Evolutionary conservation across 495 filamentous ascomycete species (phyloP).

Genomic region (Sordaria brevicollis): DNA sequence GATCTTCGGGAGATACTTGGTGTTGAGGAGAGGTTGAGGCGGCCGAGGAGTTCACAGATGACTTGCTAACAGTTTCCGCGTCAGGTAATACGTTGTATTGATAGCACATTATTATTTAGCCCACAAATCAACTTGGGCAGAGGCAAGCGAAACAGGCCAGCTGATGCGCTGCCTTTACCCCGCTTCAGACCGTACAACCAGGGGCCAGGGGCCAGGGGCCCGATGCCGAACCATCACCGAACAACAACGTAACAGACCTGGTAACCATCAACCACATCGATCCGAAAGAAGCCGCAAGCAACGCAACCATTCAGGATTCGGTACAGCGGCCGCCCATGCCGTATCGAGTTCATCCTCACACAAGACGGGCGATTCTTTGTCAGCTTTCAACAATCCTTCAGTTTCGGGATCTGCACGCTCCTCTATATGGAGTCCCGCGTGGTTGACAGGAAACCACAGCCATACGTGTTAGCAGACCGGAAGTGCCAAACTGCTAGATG

Average conservation of each 20-base stretch:
- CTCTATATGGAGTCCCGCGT: not conserved
- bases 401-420: not conserved
- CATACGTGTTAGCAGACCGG: not conserved
- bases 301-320: not conserved
- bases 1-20: not conserved
- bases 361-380: not conserved
- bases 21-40: not conserved
- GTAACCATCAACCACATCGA: not conserved
- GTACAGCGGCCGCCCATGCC: not conserved
- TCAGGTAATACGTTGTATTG: too few species aligned
- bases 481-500: not conserved
- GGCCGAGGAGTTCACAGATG: not conserved
- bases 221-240: constrained; percentile 21
- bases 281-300: not conserved
- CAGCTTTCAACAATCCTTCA: not conserved
- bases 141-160: not conserved
- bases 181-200: not conserved
- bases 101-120: not conserved
- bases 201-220: not conserved
- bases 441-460: not conserved
- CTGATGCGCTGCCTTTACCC: not conserved
- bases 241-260: constrained; percentile 1
- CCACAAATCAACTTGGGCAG: not conserved
- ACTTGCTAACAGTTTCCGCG: not conserved
- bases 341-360: not conserved